These are phyloP conservation scores for Wickerhamiella lipophila DNA, from an alignment of 805 yeast genomes.

Conservation along the genomic window DNA sequence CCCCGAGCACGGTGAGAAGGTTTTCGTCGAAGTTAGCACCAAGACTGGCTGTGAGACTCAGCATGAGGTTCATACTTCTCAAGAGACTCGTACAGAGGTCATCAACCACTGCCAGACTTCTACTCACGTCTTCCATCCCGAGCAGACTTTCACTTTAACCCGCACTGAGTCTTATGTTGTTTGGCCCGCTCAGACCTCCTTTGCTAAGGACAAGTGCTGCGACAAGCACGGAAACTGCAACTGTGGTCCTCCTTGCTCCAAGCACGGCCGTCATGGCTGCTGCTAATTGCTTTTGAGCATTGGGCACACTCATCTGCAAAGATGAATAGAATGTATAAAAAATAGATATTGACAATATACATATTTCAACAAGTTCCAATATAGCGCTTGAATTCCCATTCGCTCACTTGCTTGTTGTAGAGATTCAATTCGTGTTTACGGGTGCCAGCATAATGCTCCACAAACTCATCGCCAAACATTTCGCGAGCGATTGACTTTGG, in stretches of 20 bases:
- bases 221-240: neutral
- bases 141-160: conserved; percentile 12
- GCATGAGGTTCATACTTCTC: conserved; percentile 10
- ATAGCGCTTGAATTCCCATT: conserved; percentile 28
- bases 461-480: conserved; percentile 23
- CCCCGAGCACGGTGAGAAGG: conserved; percentile 10
- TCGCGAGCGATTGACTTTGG: conserved; percentile 24
- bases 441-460: conserved; percentile 27
- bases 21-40: conserved; percentile 3
- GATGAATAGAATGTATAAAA: neutral
- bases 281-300: neutral
- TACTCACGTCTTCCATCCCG: conserved; percentile 13
- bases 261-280: conserved; percentile 9
- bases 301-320: neutral
- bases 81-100: conserved; percentile 8
- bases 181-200: conserved; percentile 11
- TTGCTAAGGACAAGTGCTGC: neutral
- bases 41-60: conserved; percentile 7
- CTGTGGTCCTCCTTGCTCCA: conserved; percentile 7
- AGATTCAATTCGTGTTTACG: conserved; percentile 23
- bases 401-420: conserved; percentile 27
- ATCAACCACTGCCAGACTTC: conserved; percentile 11
- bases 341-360: neutral
- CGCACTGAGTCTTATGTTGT: conserved; percentile 14
- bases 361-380: conserved; percentile 18